phyloP scores from a whole-genome alignment of 352 stramenopile species.

The Poterioochromonas sp. region DNA sequence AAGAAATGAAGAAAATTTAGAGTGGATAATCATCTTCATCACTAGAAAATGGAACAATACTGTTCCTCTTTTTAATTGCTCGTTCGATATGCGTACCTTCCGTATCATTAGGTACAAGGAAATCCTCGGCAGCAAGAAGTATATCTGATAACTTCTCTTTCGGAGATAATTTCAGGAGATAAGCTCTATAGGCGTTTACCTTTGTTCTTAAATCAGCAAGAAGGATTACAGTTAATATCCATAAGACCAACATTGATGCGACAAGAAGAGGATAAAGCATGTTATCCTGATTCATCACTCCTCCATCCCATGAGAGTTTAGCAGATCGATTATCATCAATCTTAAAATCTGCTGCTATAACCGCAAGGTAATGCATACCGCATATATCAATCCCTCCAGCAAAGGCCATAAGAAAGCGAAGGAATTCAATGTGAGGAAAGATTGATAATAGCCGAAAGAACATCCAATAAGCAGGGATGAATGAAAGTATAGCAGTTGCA shows the following conservation, averaged over 20 bases:
- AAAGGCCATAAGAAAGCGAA: background rate
- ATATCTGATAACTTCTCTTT: too few species aligned
- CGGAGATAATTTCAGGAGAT: too few species aligned
- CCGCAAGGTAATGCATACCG: constrained; percentile 1
- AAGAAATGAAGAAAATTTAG: too few species aligned
- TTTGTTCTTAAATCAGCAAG: background rate
- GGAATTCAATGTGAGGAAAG: background rate
- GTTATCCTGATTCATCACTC: background rate
- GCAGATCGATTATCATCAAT: too few species aligned
- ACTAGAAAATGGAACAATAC: too few species aligned
- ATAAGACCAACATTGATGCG: background rate
- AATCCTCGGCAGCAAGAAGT: too few species aligned
- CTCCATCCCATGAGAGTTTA: background rate
- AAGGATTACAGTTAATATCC: background rate
- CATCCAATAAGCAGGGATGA: constrained; percentile 1
- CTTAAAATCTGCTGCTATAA: background rate
- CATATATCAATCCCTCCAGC: background rate
- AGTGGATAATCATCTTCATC: too few species aligned
- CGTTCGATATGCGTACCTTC: too few species aligned
- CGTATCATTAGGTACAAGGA: too few species aligned
- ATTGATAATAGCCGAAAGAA: constrained; percentile 18
- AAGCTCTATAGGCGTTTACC: too few species aligned
- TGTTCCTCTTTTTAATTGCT: too few species aligned
- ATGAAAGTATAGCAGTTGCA: background rate
- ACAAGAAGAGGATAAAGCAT: background rate